Conservation (phyloP, 805 yeast species). For the baker's yeast (Saccharomyces cerevisiae) region DNA sequence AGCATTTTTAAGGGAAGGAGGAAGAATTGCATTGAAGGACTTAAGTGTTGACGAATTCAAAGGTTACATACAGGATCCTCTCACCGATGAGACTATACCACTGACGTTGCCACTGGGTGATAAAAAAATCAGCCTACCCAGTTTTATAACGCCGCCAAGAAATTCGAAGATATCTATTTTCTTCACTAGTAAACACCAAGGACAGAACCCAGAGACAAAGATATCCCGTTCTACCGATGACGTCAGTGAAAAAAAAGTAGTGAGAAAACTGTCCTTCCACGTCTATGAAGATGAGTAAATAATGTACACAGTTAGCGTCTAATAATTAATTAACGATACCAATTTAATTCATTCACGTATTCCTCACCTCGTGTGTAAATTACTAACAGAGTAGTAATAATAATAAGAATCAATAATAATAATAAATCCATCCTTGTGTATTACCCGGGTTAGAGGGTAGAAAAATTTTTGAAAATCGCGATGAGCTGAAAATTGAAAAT, state of each 20-base stretch:
- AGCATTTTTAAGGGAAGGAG: not conserved
- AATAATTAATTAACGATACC: not conserved
- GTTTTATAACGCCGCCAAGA: constrained; percentile 20
- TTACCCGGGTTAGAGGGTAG: too few species aligned
- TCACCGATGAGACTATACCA: constrained; percentile 4
- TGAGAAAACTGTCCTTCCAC: constrained; percentile 15
- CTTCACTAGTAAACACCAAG: not conserved
- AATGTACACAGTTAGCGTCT: not conserved
- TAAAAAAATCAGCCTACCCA: constrained; percentile 11
- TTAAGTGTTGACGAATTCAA: constrained; percentile 10
- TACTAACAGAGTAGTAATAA: not conserved
- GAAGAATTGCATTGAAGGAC: constrained; percentile 9
- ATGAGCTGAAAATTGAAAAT: not conserved
- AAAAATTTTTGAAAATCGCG: constrained; percentile 3
- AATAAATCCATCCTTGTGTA: too few species aligned
- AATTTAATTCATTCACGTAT: not conserved
- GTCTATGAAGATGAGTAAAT: constrained; percentile 8
- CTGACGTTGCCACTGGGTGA: constrained; percentile 12
- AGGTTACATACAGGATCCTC: constrained; percentile 11
- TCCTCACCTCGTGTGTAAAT: not conserved
- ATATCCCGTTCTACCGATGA: constrained; percentile 19
- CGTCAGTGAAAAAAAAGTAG: constrained; percentile 13
- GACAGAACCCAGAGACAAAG: not conserved
- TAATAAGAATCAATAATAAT: too few species aligned
- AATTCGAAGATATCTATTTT: constrained; percentile 1